Percentiles rank a stretch among this genome's conserved stretches.
phyloP scores from a whole-genome alignment of 2,329 filamentous ascomycete genomes.

The Botrytis galanthina region DNA sequence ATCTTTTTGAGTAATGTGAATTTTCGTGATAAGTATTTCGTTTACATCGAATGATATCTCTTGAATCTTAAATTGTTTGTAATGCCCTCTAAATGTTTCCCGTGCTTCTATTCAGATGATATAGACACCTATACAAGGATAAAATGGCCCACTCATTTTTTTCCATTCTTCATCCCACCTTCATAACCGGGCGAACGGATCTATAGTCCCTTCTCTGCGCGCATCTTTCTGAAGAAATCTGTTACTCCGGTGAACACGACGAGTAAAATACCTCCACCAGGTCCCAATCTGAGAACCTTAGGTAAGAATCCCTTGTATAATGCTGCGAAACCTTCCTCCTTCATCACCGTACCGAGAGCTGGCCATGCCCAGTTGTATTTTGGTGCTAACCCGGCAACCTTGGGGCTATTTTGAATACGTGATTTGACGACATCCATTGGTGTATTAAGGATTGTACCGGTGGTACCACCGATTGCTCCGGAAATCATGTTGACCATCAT shows the following conservation, averaged over 20 bases:
- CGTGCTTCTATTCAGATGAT: background rate
- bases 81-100: background rate
- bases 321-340: constrained; percentile 87
- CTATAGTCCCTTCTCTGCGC: constrained; percentile 27
- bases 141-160: background rate
- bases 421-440: constrained; percentile 98
- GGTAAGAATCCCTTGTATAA: constrained; percentile 98
- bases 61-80: background rate
- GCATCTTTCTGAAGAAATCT: constrained; percentile 82
- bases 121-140: background rate
- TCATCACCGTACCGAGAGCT: constrained; percentile 78
- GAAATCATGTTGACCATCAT: constrained; percentile 86
- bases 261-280: constrained; percentile 64
- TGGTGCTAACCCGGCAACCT: constrained; percentile 72
- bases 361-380: constrained; percentile 99
- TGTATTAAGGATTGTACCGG: constrained; percentile 90
- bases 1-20: background rate
- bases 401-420: constrained; percentile 90
- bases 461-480: constrained; percentile 82
- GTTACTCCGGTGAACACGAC: constrained; percentile 86
- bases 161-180: background rate
- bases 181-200: background rate
- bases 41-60: background rate
- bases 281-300: constrained; percentile 80
- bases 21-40: background rate